Percentiles rank a stretch among this genome's conserved stretches.
These are phyloP conservation scores for Psophocarpus tetragonolobus DNA, from an alignment of 306 rosid species.

Conservation along the genomic window DNA sequence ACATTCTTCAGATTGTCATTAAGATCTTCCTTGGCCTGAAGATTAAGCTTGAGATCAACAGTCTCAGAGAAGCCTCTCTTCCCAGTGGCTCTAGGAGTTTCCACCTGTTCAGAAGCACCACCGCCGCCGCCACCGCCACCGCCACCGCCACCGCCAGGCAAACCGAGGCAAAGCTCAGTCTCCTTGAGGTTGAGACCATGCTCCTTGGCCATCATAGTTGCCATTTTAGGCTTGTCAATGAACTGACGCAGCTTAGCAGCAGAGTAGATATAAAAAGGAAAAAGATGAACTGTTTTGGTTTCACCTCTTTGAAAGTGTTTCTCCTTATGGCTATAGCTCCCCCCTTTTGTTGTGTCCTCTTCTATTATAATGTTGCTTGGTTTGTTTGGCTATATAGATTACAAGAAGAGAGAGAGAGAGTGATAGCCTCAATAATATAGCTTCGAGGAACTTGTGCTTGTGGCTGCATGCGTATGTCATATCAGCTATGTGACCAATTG, in stretches of 20 bases:
- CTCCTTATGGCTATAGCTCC: constrained; percentile 20
- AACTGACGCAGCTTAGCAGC: neutral
- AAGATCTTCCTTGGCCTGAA: constrained; percentile 64
- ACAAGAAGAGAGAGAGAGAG: constrained; percentile 34
- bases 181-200: constrained; percentile 66
- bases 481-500: constrained; percentile 31
- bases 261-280: neutral
- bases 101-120: too few species aligned
- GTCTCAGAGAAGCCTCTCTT: constrained; percentile 95
- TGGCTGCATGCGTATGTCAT: constrained; percentile 56
- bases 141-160: constrained; percentile 74
- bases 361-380: constrained; percentile 50
- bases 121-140: neutral
- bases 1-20: constrained; percentile 47
- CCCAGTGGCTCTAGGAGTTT: constrained; percentile 62
- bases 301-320: constrained; percentile 25
- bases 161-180: constrained; percentile 93
- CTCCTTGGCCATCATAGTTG: constrained; percentile 41
- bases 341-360: constrained; percentile 26
- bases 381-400: constrained; percentile 41
- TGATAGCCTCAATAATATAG: constrained; percentile 62
- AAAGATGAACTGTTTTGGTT: neutral
- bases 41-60: constrained; percentile 83
- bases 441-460: constrained; percentile 51
- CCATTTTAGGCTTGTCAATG: constrained; percentile 49